Conservation (phyloP, 805 yeast species). For the Hermanozyma aechmeae region DNA sequence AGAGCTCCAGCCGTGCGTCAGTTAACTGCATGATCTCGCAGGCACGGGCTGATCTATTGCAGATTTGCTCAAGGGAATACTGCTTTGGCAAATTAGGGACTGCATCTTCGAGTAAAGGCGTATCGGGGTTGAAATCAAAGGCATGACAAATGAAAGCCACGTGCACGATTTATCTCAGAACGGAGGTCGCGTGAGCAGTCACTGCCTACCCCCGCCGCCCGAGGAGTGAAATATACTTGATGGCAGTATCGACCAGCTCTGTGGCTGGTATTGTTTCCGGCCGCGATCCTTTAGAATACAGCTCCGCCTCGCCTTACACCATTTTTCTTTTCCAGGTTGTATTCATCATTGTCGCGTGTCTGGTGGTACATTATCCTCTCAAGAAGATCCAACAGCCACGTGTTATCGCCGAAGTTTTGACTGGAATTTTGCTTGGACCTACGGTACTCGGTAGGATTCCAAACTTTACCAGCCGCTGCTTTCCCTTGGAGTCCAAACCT, state of each 20-base stretch:
- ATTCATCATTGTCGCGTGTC: conserved; percentile 51
- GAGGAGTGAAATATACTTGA: too few species aligned
- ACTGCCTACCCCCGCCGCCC: too few species aligned
- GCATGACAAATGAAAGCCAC: too few species aligned
- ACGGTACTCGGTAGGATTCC: conserved; percentile 68
- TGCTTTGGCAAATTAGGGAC: too few species aligned
- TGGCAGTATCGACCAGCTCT: conserved; percentile 26
- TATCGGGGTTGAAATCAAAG: too few species aligned
- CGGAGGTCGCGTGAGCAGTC: too few species aligned
- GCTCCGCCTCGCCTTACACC: conserved; percentile 52
- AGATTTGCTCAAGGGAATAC: too few species aligned
- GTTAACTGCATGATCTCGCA: too few species aligned
- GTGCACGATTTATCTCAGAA: too few species aligned
- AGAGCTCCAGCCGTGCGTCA: too few species aligned
- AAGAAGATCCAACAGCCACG: conserved; percentile 61
- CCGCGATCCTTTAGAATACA: conserved; percentile 55
- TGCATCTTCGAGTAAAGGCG: too few species aligned
- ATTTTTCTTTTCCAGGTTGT: conserved; percentile 63
- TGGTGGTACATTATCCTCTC: conserved; percentile 51
- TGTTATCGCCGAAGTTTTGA: conserved; percentile 73
- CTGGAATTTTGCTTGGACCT: conserved; percentile 72
- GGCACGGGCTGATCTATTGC: too few species aligned
- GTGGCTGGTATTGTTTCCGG: conserved; percentile 70
- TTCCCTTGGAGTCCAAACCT: conserved; percentile 55
- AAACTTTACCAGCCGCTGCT: conserved; percentile 52